Evolutionary conservation across 2,329 filamentous ascomycete species (phyloP).

Genomic region (Fusarium acutatum): DNA sequence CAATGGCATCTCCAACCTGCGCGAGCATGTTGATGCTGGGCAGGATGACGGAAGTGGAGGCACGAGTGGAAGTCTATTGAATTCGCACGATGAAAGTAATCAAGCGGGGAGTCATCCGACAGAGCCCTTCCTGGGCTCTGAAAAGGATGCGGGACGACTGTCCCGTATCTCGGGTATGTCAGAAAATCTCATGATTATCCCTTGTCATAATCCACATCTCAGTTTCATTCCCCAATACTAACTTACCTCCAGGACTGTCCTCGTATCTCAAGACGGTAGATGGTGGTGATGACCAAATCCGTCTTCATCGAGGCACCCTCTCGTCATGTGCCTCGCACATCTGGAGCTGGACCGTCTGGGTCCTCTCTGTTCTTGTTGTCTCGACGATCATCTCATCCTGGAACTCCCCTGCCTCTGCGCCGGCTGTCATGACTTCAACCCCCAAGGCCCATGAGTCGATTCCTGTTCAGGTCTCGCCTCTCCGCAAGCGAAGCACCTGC

Average conservation of each 20-base stretch:
- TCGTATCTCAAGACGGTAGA: slow-evolving; percentile 44
- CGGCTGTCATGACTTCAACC: neutral
- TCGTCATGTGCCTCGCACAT: slow-evolving; percentile 44
- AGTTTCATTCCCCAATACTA: neutral
- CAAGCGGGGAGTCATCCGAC: slow-evolving; percentile 29
- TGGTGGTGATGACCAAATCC: slow-evolving; percentile 54
- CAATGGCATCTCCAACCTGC: slow-evolving; percentile 62
- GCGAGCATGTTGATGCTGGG: slow-evolving; percentile 51
- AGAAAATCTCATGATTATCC: neutral
- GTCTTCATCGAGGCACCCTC: slow-evolving; percentile 44
- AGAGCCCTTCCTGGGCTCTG: slow-evolving; percentile 20
- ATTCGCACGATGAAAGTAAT: slow-evolving; percentile 41
- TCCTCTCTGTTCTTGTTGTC: slow-evolving; percentile 52
- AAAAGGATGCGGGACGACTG: slow-evolving; percentile 44
- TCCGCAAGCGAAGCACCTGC: slow-evolving; percentile 44
- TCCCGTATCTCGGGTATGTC: slow-evolving; percentile 40
- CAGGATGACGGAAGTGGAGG: slow-evolving; percentile 46
- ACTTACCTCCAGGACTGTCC: slow-evolving; percentile 37
- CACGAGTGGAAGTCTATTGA: slow-evolving; percentile 28
- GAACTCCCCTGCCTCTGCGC: slow-evolving; percentile 14
- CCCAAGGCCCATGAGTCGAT: slow-evolving; percentile 12
- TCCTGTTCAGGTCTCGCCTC: slow-evolving; percentile 19
- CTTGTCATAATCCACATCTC: neutral
- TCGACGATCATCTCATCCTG: slow-evolving; percentile 44
- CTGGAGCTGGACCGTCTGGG: slow-evolving; percentile 54